Base-by-base conservation (phyloP, 1,284 basidiomycete species). In the Malassezia obtusa region DNA sequence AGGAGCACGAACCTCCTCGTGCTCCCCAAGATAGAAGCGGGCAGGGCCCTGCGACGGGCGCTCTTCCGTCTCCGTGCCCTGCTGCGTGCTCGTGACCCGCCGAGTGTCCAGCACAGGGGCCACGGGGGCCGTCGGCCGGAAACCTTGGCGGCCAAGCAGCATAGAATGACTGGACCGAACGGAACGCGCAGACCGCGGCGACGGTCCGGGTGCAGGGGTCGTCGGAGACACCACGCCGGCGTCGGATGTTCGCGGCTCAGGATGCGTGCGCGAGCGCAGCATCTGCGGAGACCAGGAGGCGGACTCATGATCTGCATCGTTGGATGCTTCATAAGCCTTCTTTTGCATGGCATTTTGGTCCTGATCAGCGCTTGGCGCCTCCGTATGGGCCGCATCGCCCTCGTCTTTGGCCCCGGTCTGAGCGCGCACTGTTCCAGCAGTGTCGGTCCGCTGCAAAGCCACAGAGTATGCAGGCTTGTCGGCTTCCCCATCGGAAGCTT, bases 71-170 rank as follows among this genome's bases (percentile, higher is more conserved):
- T 22, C 26, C 9, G 22, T 45, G 11, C 22, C 32, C 17, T 46
- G 33, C 4, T 17, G 45, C 31, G n/a, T 33, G 25, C 47, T 36
- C 4, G 41, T 31, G 8, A 50, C 52, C 4, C 33, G 22, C 14
- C 25, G 48, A 9, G 30, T 55, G 15, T 44, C 40, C 2, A 55
- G 38, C 30, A 49, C 37, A 8, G 52, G 52, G 2, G 32, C 35
- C 3, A 35, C 47, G 4, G 52, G 46, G 8, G 38, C n/a, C 21
- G n/a, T 31, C 15, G 45, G 24, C 24, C 26, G 26, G 17, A 36
- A 14, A 8, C n/a, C 35, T 4, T 39, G 22, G 5, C 43, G 32
- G 1, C 24, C 38, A 7, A 55, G 21, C 3, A 54, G n/a, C 37
- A 38, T n/a, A 10, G 46, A 48, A 24, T 31, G 26, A 11, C 38